Evolutionary conservation across 805 yeast species (phyloP).

Genomic region (Lachancea cidri): DNA sequence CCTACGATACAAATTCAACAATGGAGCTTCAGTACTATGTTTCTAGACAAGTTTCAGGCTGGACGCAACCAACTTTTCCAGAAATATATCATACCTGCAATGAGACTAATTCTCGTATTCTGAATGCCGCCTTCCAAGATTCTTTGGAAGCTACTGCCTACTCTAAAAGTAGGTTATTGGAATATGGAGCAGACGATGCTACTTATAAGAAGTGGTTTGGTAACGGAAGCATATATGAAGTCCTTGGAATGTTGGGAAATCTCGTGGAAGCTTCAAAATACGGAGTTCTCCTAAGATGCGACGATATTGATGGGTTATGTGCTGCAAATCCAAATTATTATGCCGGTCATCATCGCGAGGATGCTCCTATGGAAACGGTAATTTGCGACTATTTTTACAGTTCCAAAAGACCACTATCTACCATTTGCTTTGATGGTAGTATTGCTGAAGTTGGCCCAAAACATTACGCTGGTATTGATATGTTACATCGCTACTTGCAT

Average conservation of each 20-base stretch:
- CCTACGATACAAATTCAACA: constrained; percentile 7
- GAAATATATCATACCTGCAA: constrained; percentile 13
- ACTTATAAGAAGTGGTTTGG: constrained; percentile 37
- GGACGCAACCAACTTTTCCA: constrained; percentile 14
- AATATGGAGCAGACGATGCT: constrained; percentile 32
- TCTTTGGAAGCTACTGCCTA: constrained; percentile 30
- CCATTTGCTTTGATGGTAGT: constrained; percentile 35
- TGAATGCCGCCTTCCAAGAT: constrained; percentile 30
- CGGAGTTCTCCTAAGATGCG: constrained; percentile 36
- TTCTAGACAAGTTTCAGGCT: constrained; percentile 4
- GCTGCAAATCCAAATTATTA: constrained; percentile 27
- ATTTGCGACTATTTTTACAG: constrained; percentile 38
- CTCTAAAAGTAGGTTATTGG: constrained; percentile 35
- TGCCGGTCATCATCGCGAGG: constrained; percentile 39
- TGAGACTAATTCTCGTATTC: constrained; percentile 11
- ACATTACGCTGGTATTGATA: constrained; percentile 34
- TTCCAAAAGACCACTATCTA: constrained; percentile 29
- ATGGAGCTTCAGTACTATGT: constrained; percentile 2
- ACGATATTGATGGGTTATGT: constrained; percentile 37
- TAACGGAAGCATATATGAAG: constrained; percentile 33
- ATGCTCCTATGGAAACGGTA: constrained; percentile 36
- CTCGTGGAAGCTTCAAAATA: constrained; percentile 33
- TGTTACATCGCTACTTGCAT: constrained; percentile 38
- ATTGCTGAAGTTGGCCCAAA: constrained; percentile 26
- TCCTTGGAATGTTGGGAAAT: constrained; percentile 34